Evolutionary conservation across 106 monocot genomes (phyloP).

Genomic region (Phalaenopsis equestris): DNA sequence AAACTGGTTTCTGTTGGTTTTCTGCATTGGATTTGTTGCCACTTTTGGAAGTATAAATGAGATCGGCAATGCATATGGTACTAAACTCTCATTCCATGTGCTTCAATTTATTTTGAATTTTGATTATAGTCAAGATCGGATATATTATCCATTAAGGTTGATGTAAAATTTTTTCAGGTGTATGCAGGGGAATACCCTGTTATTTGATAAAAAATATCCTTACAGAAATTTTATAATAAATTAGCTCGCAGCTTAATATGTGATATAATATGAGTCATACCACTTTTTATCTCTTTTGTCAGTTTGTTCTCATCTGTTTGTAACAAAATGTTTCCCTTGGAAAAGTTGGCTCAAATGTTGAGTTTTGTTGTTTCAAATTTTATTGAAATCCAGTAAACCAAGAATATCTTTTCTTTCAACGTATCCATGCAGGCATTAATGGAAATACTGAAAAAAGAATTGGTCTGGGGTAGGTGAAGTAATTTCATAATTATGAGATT

Average conservation of each 20-base stretch:
- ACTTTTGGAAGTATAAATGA: conserved; percentile 82
- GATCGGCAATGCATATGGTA: conserved; percentile 98
- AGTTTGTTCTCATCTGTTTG: neutral
- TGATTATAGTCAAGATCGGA: neutral
- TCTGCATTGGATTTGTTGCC: conserved; percentile 66
- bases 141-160: neutral
- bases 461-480: neutral
- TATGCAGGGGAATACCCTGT: neutral
- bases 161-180: neutral
- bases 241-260: neutral
- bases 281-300: neutral
- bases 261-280: neutral
- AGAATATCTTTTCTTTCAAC: neutral
- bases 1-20: conserved; percentile 80
- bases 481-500: neutral
- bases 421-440: neutral
- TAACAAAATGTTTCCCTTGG: neutral
- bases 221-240: neutral
- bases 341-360: neutral
- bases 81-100: neutral
- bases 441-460: neutral
- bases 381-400: neutral
- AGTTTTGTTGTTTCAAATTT: neutral
- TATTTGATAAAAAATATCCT: neutral
- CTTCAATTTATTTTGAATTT: neutral